Conservation (phyloP, 495 filamentous ascomycete species). For the Trichoderma erinaceum region DNA sequence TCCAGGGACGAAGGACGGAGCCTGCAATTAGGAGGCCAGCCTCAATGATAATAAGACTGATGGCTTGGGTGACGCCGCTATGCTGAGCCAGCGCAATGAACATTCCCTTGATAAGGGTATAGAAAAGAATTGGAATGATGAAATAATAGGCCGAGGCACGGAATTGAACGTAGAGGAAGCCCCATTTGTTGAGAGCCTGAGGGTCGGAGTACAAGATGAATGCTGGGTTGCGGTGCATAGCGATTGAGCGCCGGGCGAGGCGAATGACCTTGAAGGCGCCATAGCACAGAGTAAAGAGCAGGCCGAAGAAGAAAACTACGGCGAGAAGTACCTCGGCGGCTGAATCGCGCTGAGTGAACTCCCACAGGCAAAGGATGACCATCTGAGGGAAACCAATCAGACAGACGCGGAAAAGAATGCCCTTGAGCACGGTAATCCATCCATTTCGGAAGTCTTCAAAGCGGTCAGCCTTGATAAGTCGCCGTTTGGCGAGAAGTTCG, state of each 20-base stretch:
- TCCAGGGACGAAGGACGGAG: conserved; percentile 83
- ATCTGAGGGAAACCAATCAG: conserved; percentile 95
- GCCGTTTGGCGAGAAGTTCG: conserved; percentile 62
- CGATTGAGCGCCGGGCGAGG: conserved; percentile 79
- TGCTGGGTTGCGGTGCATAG: conserved; percentile 92
- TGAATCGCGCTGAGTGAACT: conserved; percentile 81
- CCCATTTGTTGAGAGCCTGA: conserved; percentile 92
- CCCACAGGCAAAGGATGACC: conserved; percentile 87
- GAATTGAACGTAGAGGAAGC: conserved; percentile 97
- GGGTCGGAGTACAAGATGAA: conserved; percentile 98
- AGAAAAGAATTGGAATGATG: conserved; percentile 73
- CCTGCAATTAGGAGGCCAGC: conserved; percentile 70
- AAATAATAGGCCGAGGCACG: conserved; percentile 96
- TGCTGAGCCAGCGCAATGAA: conserved; percentile 82
- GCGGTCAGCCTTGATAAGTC: conserved; percentile 78
- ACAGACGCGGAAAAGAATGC: conserved; percentile 85
- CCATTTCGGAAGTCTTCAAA: conserved; percentile 93
- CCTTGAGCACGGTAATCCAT: conserved; percentile 71
- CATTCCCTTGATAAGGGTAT: conserved; percentile 80
- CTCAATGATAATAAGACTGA: conserved; percentile 82
- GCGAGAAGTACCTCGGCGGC: conserved; percentile 82
- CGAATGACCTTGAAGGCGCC: conserved; percentile 83
- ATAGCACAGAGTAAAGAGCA: conserved; percentile 75
- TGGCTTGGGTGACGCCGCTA: conserved; percentile 69
- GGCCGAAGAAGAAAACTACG: conserved; percentile 80